Evolutionary conservation across 148 eudicot genomes (phyloP), one percentile per base, ranked within the genome.

Genomic region (Diospyros lotus): DNA sequence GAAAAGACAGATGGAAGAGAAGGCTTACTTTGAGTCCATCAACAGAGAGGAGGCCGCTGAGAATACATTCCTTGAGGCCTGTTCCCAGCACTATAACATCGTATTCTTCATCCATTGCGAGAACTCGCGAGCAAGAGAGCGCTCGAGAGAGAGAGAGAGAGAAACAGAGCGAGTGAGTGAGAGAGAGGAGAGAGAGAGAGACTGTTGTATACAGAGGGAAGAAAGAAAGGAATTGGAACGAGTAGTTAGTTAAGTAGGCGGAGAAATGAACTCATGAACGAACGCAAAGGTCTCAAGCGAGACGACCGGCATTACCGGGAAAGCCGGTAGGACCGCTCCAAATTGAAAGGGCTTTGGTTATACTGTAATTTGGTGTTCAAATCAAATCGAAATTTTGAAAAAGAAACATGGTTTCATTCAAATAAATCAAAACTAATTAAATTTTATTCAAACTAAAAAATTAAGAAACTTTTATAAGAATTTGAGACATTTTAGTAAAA

Each of bases 41-140:
- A 28, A 86, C 89, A 3, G 89, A 86, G 53, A 84, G 82, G 68
- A 86, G 89, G 18, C 89, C 89, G 48, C 89, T 86, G 66, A 86
- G 81, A 40, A 86, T 86, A 76, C 89, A 86, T 84, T 86, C 89
- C 76, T 86, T 86, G 76, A 86, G 89, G 50, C 89, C 89, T 2
- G 89, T 86, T 15, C 89, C 89, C 1, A 84, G 79, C 68, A 84
- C 89, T 43, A 86, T 84, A 2, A 84, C 87, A 53, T 86, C 89
- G 71, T 86, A 86, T 75, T 84, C 89, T 45, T 81, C 89, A 80
- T 86, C 89, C 89, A 53, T 53, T 42, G 2, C 41, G 44, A 76
- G 62, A 14, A 38, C 45, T 13, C 7, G 42, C 39, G 50, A 46
- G 65, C 55, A 18, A 74, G 13, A 71, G n/a, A 82, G 78, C 54